These are phyloP conservation scores for Aspergillus wentii DNA, from an alignment of 495 filamentous ascomycete genomes.

Conservation along the genomic window DNA sequence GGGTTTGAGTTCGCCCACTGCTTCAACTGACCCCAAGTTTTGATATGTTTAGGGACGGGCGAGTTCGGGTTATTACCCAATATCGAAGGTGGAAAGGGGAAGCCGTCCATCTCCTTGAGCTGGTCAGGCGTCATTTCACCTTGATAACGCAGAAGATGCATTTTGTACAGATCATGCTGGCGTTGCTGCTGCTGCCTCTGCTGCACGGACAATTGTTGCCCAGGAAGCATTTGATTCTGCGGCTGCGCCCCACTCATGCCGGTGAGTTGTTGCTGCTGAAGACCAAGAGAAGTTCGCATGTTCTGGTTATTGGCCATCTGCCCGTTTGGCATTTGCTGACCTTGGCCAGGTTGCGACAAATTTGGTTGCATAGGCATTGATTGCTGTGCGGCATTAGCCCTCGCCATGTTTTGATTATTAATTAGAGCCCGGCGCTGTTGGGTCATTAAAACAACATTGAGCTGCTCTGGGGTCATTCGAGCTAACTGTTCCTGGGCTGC, in stretches of 20 bases:
- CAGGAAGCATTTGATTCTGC: constrained; percentile 27
- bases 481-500: constrained; percentile 29
- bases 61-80: constrained; percentile 29
- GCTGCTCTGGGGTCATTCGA: constrained; percentile 30
- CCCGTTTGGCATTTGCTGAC: constrained; percentile 30
- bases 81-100: constrained; percentile 34
- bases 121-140: constrained; percentile 43
- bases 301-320: constrained; percentile 32
- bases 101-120: constrained; percentile 42
- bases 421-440: constrained; percentile 26
- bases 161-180: constrained; percentile 29
- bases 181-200: constrained; percentile 33
- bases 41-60: constrained; percentile 54
- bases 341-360: constrained; percentile 29
- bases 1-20: constrained; percentile 50
- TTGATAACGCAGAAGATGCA: constrained; percentile 35
- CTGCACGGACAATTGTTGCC: constrained; percentile 33
- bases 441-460: constrained; percentile 29
- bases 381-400: constrained; percentile 21
- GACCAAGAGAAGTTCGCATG: constrained; percentile 27
- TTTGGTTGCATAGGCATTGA: constrained; percentile 26
- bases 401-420: constrained; percentile 22
- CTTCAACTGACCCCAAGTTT: constrained; percentile 72
- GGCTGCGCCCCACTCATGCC: constrained; percentile 27
- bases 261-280: constrained; percentile 25